A percentile compares a stretch with the other conserved stretches of the same genome.
Conservation (phyloP, 768 basidiomycete species). For the Boletus sp. region DNA sequence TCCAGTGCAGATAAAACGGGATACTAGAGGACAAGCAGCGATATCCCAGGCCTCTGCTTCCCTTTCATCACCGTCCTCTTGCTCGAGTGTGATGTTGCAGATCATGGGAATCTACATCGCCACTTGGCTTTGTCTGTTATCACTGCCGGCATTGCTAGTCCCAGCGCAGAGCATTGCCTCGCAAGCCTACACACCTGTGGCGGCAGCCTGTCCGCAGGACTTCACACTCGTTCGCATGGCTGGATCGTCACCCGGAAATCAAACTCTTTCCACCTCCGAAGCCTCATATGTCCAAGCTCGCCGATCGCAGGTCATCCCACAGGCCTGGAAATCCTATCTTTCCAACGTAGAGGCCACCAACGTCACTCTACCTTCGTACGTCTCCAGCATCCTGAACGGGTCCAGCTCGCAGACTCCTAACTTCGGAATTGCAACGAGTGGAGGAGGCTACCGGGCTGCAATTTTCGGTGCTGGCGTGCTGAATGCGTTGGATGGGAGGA, state of each 20-base stretch:
- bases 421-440: slow-evolving; percentile 51
- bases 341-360: slow-evolving; percentile 34
- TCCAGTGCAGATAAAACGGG: not conserved
- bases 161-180: slow-evolving; percentile 28
- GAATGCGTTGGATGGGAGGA: slow-evolving; percentile 50
- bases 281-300: slow-evolving; percentile 36
- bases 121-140: slow-evolving; percentile 15
- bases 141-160: slow-evolving; percentile 2
- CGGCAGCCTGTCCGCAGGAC: slow-evolving; percentile 18
- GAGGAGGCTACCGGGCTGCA: slow-evolving; percentile 58
- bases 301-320: slow-evolving; percentile 34
- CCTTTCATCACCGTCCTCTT: not conserved
- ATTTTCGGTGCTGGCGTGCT: slow-evolving; percentile 52
- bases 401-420: slow-evolving; percentile 29
- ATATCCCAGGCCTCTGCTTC: not conserved
- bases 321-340: slow-evolving; percentile 42
- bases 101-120: not conserved
- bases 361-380: slow-evolving; percentile 34
- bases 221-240: slow-evolving; percentile 33
- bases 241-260: slow-evolving; percentile 21
- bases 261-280: slow-evolving; percentile 38
- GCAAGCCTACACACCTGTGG: slow-evolving; percentile 22
- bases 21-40: not conserved
- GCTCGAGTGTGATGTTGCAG: not conserved
- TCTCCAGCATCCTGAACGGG: slow-evolving; percentile 30